Base-by-base conservation (phyloP, 2,329 filamentous ascomycete species). In the Hymenoscyphus fraxineus region DNA sequence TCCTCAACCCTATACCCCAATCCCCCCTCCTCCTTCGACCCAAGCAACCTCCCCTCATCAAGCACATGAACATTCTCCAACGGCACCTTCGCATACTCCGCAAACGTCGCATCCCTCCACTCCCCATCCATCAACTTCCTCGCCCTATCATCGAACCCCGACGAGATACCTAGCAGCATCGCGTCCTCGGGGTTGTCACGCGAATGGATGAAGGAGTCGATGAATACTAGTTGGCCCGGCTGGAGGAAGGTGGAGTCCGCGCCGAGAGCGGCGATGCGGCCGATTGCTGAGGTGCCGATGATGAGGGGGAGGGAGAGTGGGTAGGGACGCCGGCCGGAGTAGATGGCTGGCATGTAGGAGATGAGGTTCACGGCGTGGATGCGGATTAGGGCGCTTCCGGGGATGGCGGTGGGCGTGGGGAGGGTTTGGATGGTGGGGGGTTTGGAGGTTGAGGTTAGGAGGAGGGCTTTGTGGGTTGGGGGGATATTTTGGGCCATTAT, bases 301-400 rank as follows among this genome's bases (percentile, higher is more conserved):
- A 75, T 70, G n/a, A 66, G 44, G 2, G 76, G 75, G 47, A 72
- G 69, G 1, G 76, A 71, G 59, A 75, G 71, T 2, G 70, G 61
- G 67, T 76, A 72, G 7, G 44, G n/a, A 0, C 54, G 55, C 0
- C 75, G 74, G 13, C 78, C 79, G 39, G 74, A 74, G 70, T 79
- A 77, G 56, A 82, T 72, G 0, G 77, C 73, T 15, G 72, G 65
- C 12, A 67, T 66, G 68, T 81, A 81, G 6, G 76, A 73, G 9
- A 80, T 57, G 1, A 80, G 70, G 6, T 67, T 68, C 0, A 76
- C 72, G 1, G 70, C 69, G 10, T 77, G 64, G 54, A 82, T 71
- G 1, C 71, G 73, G n/a, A 82, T 71, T 7, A 82, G 62, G 1
- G 75, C 78, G n/a, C 70, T 76, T 6, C 80, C 80, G 0, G 73